Evolutionary conservation across 1,139 yeast genomes (phyloP).

Genomic region (Kurtzmaniella natalensis): DNA sequence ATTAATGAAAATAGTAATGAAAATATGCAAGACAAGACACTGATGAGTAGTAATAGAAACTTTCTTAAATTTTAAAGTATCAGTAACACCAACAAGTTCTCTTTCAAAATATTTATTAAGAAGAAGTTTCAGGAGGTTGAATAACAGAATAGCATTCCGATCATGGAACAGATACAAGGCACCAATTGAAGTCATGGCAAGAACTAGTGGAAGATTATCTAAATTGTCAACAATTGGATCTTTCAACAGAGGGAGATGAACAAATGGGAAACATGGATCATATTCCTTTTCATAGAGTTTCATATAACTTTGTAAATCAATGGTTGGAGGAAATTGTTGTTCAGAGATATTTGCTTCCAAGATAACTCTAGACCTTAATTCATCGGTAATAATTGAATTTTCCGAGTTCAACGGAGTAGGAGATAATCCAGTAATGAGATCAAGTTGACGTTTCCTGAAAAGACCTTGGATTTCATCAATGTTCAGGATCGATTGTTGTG

Average conservation of each 20-base stretch:
- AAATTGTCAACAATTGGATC: constrained; percentile 49
- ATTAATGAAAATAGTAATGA: constrained; percentile 77
- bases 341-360: constrained; percentile 44
- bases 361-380: constrained; percentile 52
- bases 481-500: constrained; percentile 7
- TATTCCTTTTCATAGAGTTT: constrained; percentile 69
- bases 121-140: constrained; percentile 73
- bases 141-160: constrained; percentile 67
- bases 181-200: constrained; percentile 85
- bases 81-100: constrained; percentile 36
- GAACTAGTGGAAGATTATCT: constrained; percentile 71
- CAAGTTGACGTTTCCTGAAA: constrained; percentile 59
- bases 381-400: constrained; percentile 40
- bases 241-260: constrained; percentile 67
- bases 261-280: constrained; percentile 76
- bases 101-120: constrained; percentile 73
- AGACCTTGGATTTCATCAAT: constrained; percentile 41
- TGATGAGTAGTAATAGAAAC: constrained; percentile 91
- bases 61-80: constrained; percentile 48
- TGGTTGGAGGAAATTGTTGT: constrained; percentile 64
- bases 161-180: constrained; percentile 84
- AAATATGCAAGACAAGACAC: constrained; percentile 73
- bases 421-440: constrained; percentile 33
- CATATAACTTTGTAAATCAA: constrained; percentile 71
- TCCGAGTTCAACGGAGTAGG: constrained; percentile 1